A percentile compares a stretch with the other conserved stretches of the same genome.
phyloP scores from a whole-genome alignment of 768 basidiomycete genomes.

The Suillus hirtellus region DNA sequence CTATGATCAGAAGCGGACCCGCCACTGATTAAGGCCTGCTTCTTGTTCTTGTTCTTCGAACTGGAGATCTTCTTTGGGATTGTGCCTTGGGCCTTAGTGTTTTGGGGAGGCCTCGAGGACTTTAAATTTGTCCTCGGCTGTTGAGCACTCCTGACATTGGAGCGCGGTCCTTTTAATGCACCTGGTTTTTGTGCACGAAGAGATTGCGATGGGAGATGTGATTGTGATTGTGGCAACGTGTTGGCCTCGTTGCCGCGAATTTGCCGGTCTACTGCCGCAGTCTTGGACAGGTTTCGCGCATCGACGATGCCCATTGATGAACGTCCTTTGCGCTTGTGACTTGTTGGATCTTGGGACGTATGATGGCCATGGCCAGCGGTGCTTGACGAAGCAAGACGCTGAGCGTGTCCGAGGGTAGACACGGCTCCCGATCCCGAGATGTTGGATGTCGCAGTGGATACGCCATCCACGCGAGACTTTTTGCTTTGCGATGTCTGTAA shows the following conservation, averaged over 20 bases:
- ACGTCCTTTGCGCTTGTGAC: constrained; percentile 54
- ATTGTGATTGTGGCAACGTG: constrained; percentile 39
- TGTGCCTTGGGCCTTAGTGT: constrained; percentile 41
- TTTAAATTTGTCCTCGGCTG: constrained; percentile 30
- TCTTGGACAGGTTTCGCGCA: constrained; percentile 28
- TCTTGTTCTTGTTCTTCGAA: constrained; percentile 20
- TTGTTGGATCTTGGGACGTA: constrained; percentile 17
- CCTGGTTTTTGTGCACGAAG: constrained; percentile 21
- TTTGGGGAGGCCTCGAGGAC: constrained; percentile 36
- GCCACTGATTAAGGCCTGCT: constrained; percentile 16
- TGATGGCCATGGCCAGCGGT: constrained; percentile 29
- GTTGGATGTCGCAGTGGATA: constrained; percentile 40
- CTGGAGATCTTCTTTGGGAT: constrained; percentile 27
- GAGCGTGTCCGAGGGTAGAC: constrained; percentile 14
- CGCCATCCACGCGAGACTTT: constrained; percentile 27
- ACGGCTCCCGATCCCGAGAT: constrained; percentile 31
- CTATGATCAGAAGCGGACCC: constrained; percentile 31
- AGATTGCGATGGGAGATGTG: constrained; percentile 30
- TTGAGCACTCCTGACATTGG: constrained; percentile 20
- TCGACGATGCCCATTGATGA: constrained; percentile 50
- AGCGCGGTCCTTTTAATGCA: constrained; percentile 27
- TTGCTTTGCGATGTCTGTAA: constrained; percentile 26
- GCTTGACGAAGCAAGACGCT: constrained; percentile 22
- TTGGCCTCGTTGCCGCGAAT: constrained; percentile 33
- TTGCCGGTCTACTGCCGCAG: constrained; percentile 23